Conservation (phyloP, 106 monocot genomes). For the Posidonia australis region DNA sequence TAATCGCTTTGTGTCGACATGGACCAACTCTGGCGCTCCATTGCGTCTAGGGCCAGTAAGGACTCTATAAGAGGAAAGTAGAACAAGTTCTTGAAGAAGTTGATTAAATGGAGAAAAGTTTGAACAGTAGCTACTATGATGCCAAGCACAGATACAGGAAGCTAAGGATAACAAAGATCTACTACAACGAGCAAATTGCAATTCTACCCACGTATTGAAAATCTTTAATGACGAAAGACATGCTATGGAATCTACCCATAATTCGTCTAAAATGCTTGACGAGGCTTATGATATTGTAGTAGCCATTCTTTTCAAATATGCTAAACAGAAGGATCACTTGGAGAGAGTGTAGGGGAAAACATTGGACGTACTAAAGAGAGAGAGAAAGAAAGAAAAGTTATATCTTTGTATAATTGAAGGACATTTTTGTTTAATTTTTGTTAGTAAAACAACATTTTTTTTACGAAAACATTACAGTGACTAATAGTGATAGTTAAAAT, state of each 20-base stretch:
- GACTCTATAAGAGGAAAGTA: conserved; percentile 93
- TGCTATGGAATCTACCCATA: conserved; percentile 80
- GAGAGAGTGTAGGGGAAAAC: conserved; percentile 85
- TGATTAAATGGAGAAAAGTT: conserved; percentile 57
- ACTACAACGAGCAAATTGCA: conserved; percentile 70
- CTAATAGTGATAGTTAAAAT: no score
- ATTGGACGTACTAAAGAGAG: conserved; percentile 71
- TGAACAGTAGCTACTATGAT: conserved; percentile 45
- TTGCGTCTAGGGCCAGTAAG: conserved; percentile 57
- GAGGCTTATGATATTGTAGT: conserved; percentile 82
- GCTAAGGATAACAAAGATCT: conserved; percentile 74
- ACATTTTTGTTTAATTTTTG: no score
- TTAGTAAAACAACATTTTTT: no score
- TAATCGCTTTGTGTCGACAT: conserved; percentile 77
- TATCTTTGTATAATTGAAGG: no score
- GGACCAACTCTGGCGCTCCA: conserved; percentile 81
- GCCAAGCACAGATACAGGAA: conserved; percentile 51
- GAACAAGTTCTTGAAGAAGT: conserved; percentile 71
- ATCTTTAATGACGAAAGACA: conserved; percentile 89
- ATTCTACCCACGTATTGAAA: conserved; percentile 61
- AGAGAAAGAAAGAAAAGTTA: no score
- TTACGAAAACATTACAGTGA: no score
- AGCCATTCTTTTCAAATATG: conserved; percentile 78
- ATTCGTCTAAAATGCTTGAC: conserved; percentile 79
- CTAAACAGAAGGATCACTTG: conserved; percentile 71